These are phyloP conservation scores for Mycena galericulata DNA, from an alignment of 768 basidiomycete genomes.

Conservation along the genomic window DNA sequence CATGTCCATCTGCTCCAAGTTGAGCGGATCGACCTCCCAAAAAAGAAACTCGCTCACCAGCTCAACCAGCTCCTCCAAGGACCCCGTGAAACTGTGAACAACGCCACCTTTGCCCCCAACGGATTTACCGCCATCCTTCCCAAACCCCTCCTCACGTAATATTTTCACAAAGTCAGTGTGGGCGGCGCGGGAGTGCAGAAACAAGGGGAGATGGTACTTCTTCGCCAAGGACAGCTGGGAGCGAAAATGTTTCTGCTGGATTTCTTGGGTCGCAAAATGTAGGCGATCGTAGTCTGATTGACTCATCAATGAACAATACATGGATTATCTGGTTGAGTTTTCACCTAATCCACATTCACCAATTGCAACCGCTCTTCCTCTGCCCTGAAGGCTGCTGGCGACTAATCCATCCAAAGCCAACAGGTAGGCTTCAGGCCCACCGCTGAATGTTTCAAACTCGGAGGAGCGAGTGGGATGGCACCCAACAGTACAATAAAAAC, in stretches of 20 bases:
- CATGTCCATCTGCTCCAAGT: slow-evolving; percentile 74
- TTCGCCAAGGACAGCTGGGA: slow-evolving; percentile 75
- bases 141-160: slow-evolving; percentile 74
- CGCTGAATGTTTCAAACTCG: slow-evolving; percentile 71
- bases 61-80: slow-evolving; percentile 69
- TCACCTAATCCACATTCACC: slow-evolving; percentile 86
- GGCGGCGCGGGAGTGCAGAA: slow-evolving; percentile 85
- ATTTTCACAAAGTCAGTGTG: slow-evolving; percentile 77
- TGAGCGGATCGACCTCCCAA: neutral
- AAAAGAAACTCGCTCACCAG: slow-evolving; percentile 57
- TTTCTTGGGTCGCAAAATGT: slow-evolving; percentile 68
- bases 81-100: slow-evolving; percentile 87
- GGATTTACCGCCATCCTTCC: slow-evolving; percentile 62
- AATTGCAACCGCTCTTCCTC: slow-evolving; percentile 74
- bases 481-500: slow-evolving; percentile 79
- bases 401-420: slow-evolving; percentile 68
- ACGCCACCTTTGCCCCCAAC: slow-evolving; percentile 79
- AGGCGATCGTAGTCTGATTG: slow-evolving; percentile 81
- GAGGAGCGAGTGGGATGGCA: slow-evolving; percentile 82
- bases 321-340: slow-evolving; percentile 21
- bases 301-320: neutral
- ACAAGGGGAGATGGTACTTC: slow-evolving; percentile 79
- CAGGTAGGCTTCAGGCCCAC: slow-evolving; percentile 73
- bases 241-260: slow-evolving; percentile 77
- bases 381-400: slow-evolving; percentile 57